phyloP scores from a whole-genome alignment of 345 rosid species.

The Ricinus communis region DNA sequence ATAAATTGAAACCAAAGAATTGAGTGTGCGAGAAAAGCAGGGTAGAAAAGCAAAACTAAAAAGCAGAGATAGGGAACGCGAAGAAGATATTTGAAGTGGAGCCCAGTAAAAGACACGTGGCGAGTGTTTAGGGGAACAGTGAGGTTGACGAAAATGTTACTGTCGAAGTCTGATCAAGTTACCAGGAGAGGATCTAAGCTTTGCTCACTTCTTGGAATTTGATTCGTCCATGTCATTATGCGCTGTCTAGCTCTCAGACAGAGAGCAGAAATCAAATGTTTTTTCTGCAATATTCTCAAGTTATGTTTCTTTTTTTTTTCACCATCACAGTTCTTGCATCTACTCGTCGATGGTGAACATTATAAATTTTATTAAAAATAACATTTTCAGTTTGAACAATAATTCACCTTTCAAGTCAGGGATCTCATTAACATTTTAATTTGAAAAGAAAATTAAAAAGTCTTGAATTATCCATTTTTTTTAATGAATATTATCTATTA shows the following conservation, averaged over 20 bases:
- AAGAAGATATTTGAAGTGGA: slow-evolving; percentile 27
- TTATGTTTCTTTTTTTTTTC: too few species aligned
- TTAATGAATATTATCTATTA: too few species aligned
- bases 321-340: too few species aligned
- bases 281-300: too few species aligned
- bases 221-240: slow-evolving; percentile 12
- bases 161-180: slow-evolving; percentile 5
- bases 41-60: background rate
- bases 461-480: too few species aligned
- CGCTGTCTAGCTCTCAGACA: background rate
- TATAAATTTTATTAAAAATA: too few species aligned
- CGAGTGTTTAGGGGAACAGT: background rate
- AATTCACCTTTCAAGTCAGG: too few species aligned
- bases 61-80: background rate
- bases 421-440: too few species aligned
- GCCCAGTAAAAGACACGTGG: slow-evolving; percentile 23
- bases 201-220: background rate
- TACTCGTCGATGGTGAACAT: too few species aligned
- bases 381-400: too few species aligned
- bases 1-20: background rate
- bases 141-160: slow-evolving; percentile 13
- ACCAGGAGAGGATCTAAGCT: slow-evolving; percentile 9
- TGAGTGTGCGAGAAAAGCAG: background rate
- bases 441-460: too few species aligned
- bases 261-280: too few species aligned